A percentile compares a stretch with the other conserved stretches of the same genome.
phyloP scores from a whole-genome alignment of 169 alveolate species.

The Plasmodium gonderi region DNA sequence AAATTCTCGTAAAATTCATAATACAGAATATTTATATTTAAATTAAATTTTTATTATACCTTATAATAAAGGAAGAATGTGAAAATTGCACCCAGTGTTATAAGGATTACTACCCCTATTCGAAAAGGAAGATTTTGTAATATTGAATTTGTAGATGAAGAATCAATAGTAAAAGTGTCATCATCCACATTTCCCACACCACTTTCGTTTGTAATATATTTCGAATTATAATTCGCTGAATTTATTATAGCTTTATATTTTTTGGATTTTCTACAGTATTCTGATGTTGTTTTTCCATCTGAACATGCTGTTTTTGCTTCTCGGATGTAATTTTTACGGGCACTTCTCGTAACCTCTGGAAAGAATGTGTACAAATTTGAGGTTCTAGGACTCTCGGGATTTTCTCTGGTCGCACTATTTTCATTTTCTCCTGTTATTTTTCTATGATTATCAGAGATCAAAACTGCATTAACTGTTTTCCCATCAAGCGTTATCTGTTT shows the following conservation, averaged over 20 bases:
- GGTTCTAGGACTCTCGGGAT: not conserved
- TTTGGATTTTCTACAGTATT: not conserved
- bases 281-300: not conserved
- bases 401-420: not conserved
- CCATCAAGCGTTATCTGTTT: not conserved
- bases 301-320: not conserved
- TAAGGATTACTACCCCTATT: not conserved
- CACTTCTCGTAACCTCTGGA: not conserved
- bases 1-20: not conserved
- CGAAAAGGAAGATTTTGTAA: not conserved
- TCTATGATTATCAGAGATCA: not conserved
- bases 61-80: not conserved
- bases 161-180: not conserved
- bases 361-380: not conserved
- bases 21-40: not conserved
- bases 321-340: not conserved
- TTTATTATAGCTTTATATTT: not conserved
- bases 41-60: not conserved
- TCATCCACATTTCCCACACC: not conserved
- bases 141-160: not conserved
- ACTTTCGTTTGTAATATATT: not conserved
- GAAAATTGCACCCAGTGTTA: not conserved
- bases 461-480: not conserved
- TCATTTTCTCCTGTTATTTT: not conserved
- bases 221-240: not conserved